Evolutionary conservation across 805 yeast species (phyloP), one percentile per base, ranked within the genome.

Genomic region (Yamadazyma ubonensis): DNA sequence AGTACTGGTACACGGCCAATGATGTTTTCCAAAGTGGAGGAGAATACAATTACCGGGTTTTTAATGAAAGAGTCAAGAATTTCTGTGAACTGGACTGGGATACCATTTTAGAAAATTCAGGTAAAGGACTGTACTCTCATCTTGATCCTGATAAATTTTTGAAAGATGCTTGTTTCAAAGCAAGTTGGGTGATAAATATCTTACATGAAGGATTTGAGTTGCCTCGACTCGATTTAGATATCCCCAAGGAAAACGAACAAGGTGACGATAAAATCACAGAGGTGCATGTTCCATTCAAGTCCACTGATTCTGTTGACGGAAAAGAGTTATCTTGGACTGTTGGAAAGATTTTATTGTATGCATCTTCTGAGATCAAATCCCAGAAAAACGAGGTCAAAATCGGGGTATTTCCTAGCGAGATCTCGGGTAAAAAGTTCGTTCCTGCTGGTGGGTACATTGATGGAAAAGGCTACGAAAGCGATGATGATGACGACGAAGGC

Each of bases 1-100:
- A 93, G 61, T 93, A 88, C 65, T 93, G 98, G 97, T 91, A 93
- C 58, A 88, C 97, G 0, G 90, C 96, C 3, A 86, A 89, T 53
- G 98, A 91, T 55, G 78, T 91, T 3, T 90, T 90, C 58, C 79
- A 83, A 28, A 74, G 88, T 66, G 91, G 95, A 2, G 98, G 97
- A 10, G 87, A 81, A 41, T 90, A 90, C 58, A 86, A 86, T 54
- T 91, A 81, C 55, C 71, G 75, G 26, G 66, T 73, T 28, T 88
- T 86, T 54, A 83, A 79, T 55, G 75, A 69, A 25, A 75, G 77
- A 38, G 85, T 89, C 3, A 74, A 76, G 44, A 72, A 73, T 22
- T 89, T 81, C 53, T 93, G 99, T 66, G 82, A 78, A 48, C 71
- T 78, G 44, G 78, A 81, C 36, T 93, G 98, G 97, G 48, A 58